phyloP scores from a whole-genome alignment of 805 yeast species.

The Cyberlindnera samutprakarnensis region DNA sequence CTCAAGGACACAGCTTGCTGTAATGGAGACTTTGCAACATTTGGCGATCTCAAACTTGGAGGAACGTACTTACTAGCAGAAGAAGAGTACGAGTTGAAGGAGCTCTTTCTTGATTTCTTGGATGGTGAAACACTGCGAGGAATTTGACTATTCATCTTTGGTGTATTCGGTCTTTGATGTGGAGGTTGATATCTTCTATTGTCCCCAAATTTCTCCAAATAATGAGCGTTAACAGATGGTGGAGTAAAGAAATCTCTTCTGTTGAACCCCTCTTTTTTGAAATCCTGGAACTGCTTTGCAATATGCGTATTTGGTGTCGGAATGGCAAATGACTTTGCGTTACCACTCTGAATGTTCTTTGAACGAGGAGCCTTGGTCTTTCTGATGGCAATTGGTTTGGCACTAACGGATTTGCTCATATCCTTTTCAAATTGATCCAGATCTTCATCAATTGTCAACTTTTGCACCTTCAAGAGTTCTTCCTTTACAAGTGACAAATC shows the following conservation, averaged over 20 bases:
- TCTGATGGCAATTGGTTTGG: conserved; percentile 18
- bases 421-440: conserved; percentile 38
- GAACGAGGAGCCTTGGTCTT: conserved; percentile 12
- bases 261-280: conserved; percentile 33
- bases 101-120: conserved; percentile 13
- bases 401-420: conserved; percentile 6
- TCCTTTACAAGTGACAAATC: conserved; percentile 51
- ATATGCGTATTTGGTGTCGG: conserved; percentile 49
- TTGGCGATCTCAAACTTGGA: conserved; percentile 57
- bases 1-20: conserved; percentile 16
- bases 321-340: conserved; percentile 47
- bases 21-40: conserved; percentile 16
- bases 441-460: conserved; percentile 82
- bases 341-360: no score
- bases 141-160: conserved; percentile 9
- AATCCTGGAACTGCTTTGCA: conserved; percentile 31
- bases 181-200: conserved; percentile 22
- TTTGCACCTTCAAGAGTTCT: conserved; percentile 53
- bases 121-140: conserved; percentile 3
- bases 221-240: conserved; percentile 61
- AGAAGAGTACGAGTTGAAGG: conserved; percentile 22
- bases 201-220: conserved; percentile 55
- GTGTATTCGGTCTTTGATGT: conserved; percentile 21
- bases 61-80: conserved; percentile 60
- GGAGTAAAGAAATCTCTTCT: conserved; percentile 77